phyloP scores from a whole-genome alignment of 768 basidiomycete species.

The Lanmaoa pseudosensibilis region DNA sequence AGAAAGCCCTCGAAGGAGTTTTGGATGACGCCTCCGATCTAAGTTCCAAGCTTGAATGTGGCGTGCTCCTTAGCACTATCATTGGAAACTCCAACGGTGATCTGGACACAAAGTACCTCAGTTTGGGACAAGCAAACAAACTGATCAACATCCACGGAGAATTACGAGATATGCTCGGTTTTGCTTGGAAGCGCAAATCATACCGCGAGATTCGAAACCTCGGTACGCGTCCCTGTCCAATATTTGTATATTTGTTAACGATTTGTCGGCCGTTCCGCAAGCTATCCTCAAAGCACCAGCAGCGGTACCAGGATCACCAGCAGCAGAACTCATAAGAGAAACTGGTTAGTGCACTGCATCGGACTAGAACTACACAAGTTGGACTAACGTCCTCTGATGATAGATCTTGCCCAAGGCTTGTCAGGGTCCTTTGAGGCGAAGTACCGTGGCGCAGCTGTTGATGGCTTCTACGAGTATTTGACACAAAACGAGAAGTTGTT shows the following conservation, averaged over 20 bases:
- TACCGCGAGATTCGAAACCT: constrained; percentile 11
- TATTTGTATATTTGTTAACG: too few species aligned
- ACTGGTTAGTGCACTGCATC: too few species aligned
- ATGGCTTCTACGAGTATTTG: constrained; percentile 7
- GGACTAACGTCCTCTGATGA: too few species aligned
- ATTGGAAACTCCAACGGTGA: background rate
- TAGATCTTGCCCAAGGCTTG: background rate
- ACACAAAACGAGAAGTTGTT: constrained; percentile 1
- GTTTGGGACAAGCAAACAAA: rapidly evolving
- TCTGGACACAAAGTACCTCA: background rate
- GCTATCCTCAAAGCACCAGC: background rate
- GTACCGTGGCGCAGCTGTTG: background rate
- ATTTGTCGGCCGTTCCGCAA: too few species aligned
- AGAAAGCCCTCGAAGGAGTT: background rate
- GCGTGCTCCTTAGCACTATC: background rate
- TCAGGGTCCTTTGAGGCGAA: background rate
- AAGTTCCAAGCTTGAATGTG: background rate
- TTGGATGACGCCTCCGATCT: background rate
- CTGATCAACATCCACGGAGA: background rate
- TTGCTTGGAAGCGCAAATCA: constrained; percentile 2
- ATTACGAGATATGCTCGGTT: background rate
- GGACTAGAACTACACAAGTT: too few species aligned
- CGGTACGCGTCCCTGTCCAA: background rate
- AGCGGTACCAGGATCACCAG: too few species aligned
- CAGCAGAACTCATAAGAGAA: too few species aligned